Percentiles rank a stretch among this genome's conserved stretches.
phyloP scores from a whole-genome alignment of 768 basidiomycete species.

The Rhizopogon vesiculosus region DNA sequence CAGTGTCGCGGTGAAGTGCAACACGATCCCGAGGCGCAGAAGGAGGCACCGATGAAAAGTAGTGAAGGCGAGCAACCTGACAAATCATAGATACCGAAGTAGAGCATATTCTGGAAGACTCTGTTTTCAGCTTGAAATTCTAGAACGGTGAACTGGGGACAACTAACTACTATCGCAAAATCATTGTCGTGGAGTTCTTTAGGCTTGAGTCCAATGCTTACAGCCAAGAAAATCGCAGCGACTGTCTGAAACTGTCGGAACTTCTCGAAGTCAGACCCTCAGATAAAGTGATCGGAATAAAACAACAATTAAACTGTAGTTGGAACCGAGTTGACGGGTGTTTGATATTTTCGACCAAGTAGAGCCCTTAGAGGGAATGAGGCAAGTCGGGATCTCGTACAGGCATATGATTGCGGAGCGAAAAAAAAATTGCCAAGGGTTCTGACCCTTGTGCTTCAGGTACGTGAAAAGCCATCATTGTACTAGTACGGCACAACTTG shows the following conservation, averaged over 20 bases:
- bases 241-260: not conserved
- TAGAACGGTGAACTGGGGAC: not conserved
- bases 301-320: not conserved
- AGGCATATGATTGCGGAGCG: not conserved
- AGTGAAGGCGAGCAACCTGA: not conserved
- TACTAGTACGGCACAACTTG: not conserved
- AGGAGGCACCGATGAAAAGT: constrained; percentile 7
- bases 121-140: not conserved
- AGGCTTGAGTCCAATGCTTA: not conserved
- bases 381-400: constrained; percentile 2
- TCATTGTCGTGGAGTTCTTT: not conserved
- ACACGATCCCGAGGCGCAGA: constrained; percentile 1
- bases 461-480: not conserved
- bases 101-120: not conserved
- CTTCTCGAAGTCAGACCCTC: not conserved
- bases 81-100: not conserved
- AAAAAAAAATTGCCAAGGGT: not conserved
- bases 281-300: not conserved
- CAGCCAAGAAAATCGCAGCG: not conserved
- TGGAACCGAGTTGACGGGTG: not conserved
- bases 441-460: not conserved
- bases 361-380: not conserved
- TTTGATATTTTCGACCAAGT: not conserved
- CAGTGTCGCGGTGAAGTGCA: not conserved
- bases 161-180: not conserved